Evolutionary conservation across 352 stramenopile species (phyloP).

Genomic region (Chrysophaeum taylorii): DNA sequence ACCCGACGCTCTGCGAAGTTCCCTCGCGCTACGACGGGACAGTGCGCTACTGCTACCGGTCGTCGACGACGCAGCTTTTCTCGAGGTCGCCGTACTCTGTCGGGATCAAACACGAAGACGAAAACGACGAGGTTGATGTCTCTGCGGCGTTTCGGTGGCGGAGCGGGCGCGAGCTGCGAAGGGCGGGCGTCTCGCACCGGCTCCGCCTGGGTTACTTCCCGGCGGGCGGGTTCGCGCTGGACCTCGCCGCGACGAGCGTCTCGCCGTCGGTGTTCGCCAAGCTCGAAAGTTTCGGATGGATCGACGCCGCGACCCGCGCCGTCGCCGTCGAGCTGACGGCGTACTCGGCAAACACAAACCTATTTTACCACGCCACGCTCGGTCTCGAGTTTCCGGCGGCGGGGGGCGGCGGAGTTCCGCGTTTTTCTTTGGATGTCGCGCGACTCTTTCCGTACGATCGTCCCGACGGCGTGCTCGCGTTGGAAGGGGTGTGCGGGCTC

Average conservation of each 20-base stretch:
- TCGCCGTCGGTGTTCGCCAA: not conserved
- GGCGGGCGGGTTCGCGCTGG: conserved; percentile 1
- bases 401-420: not conserved
- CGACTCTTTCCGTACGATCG: not conserved
- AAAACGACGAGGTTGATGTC: not conserved
- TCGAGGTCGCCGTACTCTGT: not conserved
- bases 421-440: not conserved
- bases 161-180: not conserved
- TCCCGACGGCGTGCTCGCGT: not conserved
- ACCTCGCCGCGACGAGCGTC: not conserved
- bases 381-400: not conserved
- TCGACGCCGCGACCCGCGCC: conserved; percentile 6
- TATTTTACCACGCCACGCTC: not conserved
- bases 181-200: not conserved
- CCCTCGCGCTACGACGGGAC: not conserved
- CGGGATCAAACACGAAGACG: not conserved
- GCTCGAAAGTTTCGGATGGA: not conserved
- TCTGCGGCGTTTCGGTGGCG: not conserved
- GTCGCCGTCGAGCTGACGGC: not conserved
- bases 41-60: not conserved
- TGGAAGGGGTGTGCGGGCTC: not conserved
- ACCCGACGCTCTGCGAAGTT: not conserved
- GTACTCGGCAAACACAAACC: not conserved
- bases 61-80: not conserved
- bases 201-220: not conserved